Percentiles rank a stretch among this genome's conserved stretches.
phyloP scores from a whole-genome alignment of 345 rosid genomes.

The Syzygium grande region DNA sequence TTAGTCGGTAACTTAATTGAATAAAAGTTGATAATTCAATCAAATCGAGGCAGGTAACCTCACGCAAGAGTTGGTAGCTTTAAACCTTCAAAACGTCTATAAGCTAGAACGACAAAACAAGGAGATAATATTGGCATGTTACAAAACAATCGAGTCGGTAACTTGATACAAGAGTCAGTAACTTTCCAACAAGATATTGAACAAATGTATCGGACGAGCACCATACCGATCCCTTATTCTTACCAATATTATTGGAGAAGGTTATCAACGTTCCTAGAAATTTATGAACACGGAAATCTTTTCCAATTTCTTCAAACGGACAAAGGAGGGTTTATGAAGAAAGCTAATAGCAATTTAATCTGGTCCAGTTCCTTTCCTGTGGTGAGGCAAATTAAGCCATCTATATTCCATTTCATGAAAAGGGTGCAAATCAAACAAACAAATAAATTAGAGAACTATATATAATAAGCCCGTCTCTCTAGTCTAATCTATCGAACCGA shows the following conservation, averaged over 20 bases:
- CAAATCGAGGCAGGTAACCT: neutral
- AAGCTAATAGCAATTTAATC: neutral
- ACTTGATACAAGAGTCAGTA: neutral
- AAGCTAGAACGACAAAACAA: neutral
- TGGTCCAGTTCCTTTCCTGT: neutral
- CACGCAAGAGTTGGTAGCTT: neutral
- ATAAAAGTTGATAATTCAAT: neutral
- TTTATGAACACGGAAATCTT: neutral
- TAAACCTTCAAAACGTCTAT: neutral
- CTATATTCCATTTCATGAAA: neutral
- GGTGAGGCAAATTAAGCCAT: neutral
- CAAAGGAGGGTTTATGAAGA: neutral
- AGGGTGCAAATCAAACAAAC: neutral
- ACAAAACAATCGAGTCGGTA: neutral
- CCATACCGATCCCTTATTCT: neutral
- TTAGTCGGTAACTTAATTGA: neutral
- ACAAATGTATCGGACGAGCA: neutral
- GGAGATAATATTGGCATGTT: neutral
- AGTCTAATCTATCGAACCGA: neutral
- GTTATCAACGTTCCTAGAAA: neutral
- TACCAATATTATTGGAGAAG: neutral
- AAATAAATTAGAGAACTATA: too few relatives aligned
- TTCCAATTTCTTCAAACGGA: neutral
- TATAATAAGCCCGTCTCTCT: too few relatives aligned
- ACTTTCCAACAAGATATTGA: neutral